Percentiles rank a stretch among this genome's conserved stretches.
phyloP scores from a whole-genome alignment of 2,329 filamentous ascomycete species.

The Beauveria varroae region DNA sequence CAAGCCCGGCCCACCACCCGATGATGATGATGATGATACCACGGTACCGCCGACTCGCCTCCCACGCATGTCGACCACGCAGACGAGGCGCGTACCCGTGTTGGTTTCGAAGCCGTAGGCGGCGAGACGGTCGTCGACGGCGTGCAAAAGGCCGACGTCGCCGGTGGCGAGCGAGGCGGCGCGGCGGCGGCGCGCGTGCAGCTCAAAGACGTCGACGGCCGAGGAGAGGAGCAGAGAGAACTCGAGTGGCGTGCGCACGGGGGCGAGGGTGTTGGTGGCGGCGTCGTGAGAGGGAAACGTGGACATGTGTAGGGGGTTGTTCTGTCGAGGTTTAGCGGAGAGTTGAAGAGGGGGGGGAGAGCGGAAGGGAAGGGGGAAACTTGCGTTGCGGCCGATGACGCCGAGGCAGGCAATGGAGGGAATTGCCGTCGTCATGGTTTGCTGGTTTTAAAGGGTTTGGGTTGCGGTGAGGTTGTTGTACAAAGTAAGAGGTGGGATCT shows the following conservation, averaged over 20 bases:
- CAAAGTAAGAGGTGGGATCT: not conserved
- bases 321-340: constrained; percentile 45
- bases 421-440: constrained; percentile 50
- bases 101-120: constrained; percentile 97
- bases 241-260: constrained; percentile 68
- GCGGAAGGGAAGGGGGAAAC: constrained; percentile 18
- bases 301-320: constrained; percentile 90
- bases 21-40: constrained; percentile 15
- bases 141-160: constrained; percentile 86
- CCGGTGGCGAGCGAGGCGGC: constrained; percentile 50
- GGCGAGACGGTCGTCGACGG: constrained; percentile 84
- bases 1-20: constrained; percentile 51
- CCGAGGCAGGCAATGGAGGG: constrained; percentile 89
- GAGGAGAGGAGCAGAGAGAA: constrained; percentile 88
- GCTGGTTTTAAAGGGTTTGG: constrained; percentile 6
- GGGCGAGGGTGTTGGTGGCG: constrained; percentile 41
- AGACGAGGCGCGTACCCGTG: constrained; percentile 84
- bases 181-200: constrained; percentile 56
- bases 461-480: constrained; percentile 1
- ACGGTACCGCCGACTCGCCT: constrained; percentile 37
- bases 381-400: constrained; percentile 86
- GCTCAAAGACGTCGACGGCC: constrained; percentile 88
- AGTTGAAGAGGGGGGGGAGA: not conserved
- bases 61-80: constrained; percentile 85
- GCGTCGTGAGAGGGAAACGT: constrained; percentile 72